Percentiles rank a stretch among this genome's conserved stretches.
phyloP scores from a whole-genome alignment of 495 filamentous ascomycete species.

The Choiromyces venosus region DNA sequence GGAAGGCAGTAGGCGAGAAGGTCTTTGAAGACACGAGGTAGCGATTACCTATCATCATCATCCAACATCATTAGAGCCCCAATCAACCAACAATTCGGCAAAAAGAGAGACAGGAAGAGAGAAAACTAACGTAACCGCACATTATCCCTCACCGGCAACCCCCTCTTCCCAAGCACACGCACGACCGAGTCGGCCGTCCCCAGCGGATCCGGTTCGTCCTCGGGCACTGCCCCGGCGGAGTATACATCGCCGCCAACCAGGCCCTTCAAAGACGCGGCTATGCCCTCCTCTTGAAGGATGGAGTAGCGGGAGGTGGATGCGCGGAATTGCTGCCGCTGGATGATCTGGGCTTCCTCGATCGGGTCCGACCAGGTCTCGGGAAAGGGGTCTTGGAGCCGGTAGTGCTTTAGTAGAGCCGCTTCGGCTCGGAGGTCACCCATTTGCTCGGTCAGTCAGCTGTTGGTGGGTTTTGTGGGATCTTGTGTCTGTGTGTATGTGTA shows the following conservation, averaged over 20 bases:
- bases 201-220: constrained; percentile 86
- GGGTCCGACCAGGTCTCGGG: constrained; percentile 76
- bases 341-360: constrained; percentile 37
- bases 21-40: constrained; percentile 93
- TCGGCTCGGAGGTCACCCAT: constrained; percentile 47
- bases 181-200: constrained; percentile 80
- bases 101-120: background rate
- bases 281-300: constrained; percentile 39
- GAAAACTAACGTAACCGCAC: constrained; percentile 59
- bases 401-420: constrained; percentile 75
- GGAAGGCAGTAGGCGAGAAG: constrained; percentile 85
- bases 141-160: constrained; percentile 82
- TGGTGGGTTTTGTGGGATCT: background rate
- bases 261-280: constrained; percentile 35
- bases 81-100: too few relatives aligned
- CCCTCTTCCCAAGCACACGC: constrained; percentile 63
- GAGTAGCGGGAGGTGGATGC: constrained; percentile 41
- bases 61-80: constrained; percentile 18
- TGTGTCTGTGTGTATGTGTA: background rate
- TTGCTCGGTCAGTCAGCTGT: background rate
- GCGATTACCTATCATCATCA: constrained; percentile 60
- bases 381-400: constrained; percentile 72
- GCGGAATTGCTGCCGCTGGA: constrained; percentile 34
- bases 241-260: constrained; percentile 28
- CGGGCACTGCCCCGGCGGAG: constrained; percentile 52